Percentiles rank a stretch among this genome's conserved stretches.
Conservation (phyloP, 176 grass and related monocot species). For the Chloris gayana region DNA sequence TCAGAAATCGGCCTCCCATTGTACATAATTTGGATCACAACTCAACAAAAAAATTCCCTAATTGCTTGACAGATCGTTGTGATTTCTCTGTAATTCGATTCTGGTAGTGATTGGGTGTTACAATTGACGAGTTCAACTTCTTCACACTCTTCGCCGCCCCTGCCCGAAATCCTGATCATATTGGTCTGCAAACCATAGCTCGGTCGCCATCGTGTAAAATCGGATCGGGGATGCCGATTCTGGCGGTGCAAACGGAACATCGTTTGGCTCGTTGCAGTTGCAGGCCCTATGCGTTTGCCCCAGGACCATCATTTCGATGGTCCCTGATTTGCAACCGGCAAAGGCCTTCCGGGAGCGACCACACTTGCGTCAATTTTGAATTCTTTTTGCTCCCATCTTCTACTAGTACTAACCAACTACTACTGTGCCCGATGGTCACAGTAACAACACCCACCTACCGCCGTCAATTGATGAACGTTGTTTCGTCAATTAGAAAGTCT, state of each 20-base stretch:
- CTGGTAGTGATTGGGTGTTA: too few relatives aligned
- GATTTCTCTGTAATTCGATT: too few relatives aligned
- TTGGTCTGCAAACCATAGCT: background rate
- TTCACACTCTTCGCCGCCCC: too few relatives aligned
- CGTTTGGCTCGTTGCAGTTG: conserved; percentile 1
- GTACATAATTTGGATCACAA: too few relatives aligned
- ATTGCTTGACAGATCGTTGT: too few relatives aligned
- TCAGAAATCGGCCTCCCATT: too few relatives aligned
- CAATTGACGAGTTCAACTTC: too few relatives aligned
- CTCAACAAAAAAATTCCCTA: too few relatives aligned
- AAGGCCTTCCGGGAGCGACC: background rate
- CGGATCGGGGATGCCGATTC: background rate
- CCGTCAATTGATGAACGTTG: too few relatives aligned
- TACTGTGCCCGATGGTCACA: conserved; percentile 23
- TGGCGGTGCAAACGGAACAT: background rate
- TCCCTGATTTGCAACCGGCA: conserved; percentile 21
- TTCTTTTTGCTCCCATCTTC: conserved; percentile 39
- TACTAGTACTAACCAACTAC: too few relatives aligned
- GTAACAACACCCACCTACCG: conserved; percentile 3
- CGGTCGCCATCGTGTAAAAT: too few relatives aligned
- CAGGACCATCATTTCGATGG: conserved; percentile 27
- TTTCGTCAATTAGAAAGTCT: background rate
- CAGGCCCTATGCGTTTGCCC: background rate
- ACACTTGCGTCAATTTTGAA: conserved; percentile 30
- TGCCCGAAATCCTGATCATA: too few relatives aligned